Conservation (phyloP, 768 basidiomycete species). For the Rhizopogon sp. region DNA sequence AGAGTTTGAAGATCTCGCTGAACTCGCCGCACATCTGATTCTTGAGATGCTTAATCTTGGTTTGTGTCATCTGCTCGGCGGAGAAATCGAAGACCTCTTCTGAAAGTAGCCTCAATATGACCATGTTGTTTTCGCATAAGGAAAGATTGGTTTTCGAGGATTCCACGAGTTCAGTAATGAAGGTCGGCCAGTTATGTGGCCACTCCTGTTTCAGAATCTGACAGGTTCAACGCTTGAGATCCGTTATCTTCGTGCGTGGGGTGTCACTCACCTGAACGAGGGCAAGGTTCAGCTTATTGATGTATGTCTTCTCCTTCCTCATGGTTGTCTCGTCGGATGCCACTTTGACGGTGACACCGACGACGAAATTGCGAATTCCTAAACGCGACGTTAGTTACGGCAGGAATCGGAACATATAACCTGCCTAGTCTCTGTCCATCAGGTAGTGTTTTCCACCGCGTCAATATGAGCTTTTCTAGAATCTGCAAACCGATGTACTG, state of each 20-base stretch:
- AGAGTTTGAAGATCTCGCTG: conserved; percentile 96
- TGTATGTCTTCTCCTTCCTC: conserved; percentile 88
- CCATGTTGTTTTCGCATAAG: conserved; percentile 99
- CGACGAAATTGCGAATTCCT: conserved; percentile 97
- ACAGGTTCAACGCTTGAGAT: conserved; percentile 6
- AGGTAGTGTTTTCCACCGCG: conserved; percentile 94
- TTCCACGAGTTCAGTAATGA: conserved; percentile 94
- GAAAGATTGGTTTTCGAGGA: conserved; percentile 95
- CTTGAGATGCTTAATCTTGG: conserved; percentile 95
- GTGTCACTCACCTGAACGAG: conserved; percentile 73
- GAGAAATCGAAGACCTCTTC: conserved; percentile 99
- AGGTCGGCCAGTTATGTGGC: conserved; percentile 98
- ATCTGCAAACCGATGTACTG: conserved; percentile 98
- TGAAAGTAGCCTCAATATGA: conserved; percentile 93
- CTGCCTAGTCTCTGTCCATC: conserved; percentile 88
- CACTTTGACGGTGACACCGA: conserved; percentile 87
- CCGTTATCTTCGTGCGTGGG: neutral
- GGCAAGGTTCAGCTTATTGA: conserved; percentile 96
- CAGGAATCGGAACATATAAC: conserved; percentile 5
- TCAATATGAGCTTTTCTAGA: conserved; percentile 90
- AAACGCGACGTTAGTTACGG: conserved; percentile 7
- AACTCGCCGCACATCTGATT: conserved; percentile 98
- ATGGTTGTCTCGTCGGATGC: conserved; percentile 86
- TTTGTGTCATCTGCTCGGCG: conserved; percentile 97
- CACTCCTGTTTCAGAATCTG: conserved; percentile 99